Evolutionary conservation across 768 basidiomycete species (phyloP).

Genomic region (Hypsizygus marmoreus): DNA sequence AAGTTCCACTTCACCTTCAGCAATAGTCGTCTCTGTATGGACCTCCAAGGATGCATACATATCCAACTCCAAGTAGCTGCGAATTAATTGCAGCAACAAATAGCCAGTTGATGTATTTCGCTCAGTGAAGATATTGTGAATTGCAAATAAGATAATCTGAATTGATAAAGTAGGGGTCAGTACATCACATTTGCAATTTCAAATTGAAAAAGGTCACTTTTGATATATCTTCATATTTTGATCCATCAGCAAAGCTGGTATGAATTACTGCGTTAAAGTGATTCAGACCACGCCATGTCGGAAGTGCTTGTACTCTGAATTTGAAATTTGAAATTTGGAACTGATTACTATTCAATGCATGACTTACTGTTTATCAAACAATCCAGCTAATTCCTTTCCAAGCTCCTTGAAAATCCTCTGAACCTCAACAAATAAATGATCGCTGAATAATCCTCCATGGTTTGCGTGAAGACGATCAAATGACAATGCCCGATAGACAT

Average conservation of each 20-base stretch:
- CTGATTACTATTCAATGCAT: not conserved
- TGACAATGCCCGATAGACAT: slow-evolving; percentile 33
- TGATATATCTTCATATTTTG: slow-evolving; percentile 32
- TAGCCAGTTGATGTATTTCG: slow-evolving; percentile 15
- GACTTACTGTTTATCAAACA: slow-evolving; percentile 28
- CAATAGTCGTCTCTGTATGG: slow-evolving; percentile 32
- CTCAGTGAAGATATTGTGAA: slow-evolving; percentile 13
- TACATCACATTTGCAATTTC: not conserved
- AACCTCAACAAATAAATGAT: slow-evolving; percentile 31
- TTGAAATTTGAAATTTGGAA: not conserved
- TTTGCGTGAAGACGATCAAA: slow-evolving; percentile 43
- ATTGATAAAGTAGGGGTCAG: too few relatives aligned
- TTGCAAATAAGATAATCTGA: slow-evolving; percentile 13
- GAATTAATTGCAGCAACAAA: slow-evolving; percentile 19
- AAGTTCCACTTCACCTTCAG: slow-evolving; percentile 21
- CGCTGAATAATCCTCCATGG: slow-evolving; percentile 30
- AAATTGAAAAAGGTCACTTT: slow-evolving; percentile 26
- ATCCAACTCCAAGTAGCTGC: slow-evolving; percentile 23
- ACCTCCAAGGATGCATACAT: slow-evolving; percentile 22
- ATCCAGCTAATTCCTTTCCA: slow-evolving; percentile 9
- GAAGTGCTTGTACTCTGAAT: slow-evolving; percentile 22
- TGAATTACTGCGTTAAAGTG: slow-evolving; percentile 27
- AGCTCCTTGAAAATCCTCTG: slow-evolving; percentile 19
- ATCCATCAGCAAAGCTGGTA: slow-evolving; percentile 29
- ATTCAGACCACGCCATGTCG: slow-evolving; percentile 31